phyloP scores from a whole-genome alignment of 768 basidiomycete genomes.

The Cubamyces sp. region DNA sequence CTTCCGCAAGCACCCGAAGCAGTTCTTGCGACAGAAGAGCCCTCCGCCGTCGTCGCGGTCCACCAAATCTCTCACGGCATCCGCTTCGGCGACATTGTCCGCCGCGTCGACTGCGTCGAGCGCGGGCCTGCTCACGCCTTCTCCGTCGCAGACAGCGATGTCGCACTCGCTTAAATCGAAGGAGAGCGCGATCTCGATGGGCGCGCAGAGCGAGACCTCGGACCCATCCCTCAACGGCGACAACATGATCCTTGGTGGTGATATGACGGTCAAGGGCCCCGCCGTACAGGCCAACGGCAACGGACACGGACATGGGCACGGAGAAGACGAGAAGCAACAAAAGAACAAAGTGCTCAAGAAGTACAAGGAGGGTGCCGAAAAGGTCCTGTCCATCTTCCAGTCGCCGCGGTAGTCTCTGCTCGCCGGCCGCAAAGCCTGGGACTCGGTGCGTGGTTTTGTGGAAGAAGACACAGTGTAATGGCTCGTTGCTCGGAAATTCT shows the following conservation, averaged over 20 bases:
- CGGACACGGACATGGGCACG: slow-evolving; percentile 30
- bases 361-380: slow-evolving; percentile 88
- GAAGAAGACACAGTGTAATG: neutral
- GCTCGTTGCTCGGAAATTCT: neutral
- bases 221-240: slow-evolving; percentile 68
- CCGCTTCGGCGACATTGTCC: slow-evolving; percentile 53
- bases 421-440: slow-evolving; percentile 2
- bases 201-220: slow-evolving; percentile 70
- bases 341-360: slow-evolving; percentile 81
- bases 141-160: slow-evolving; percentile 56
- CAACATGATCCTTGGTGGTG: slow-evolving; percentile 30
- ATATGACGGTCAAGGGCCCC: slow-evolving; percentile 35
- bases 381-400: slow-evolving; percentile 81
- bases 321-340: slow-evolving; percentile 52
- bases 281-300: slow-evolving; percentile 26
- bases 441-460: neutral
- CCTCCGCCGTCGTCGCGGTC: slow-evolving; percentile 52
- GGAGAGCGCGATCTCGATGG: slow-evolving; percentile 76
- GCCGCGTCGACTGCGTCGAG: slow-evolving; percentile 45
- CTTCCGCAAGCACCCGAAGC: slow-evolving; percentile 72
- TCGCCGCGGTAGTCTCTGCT: slow-evolving; percentile 51
- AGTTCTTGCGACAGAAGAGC: slow-evolving; percentile 75
- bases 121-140: slow-evolving; percentile 62
- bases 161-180: slow-evolving; percentile 81
- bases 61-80: slow-evolving; percentile 45